Conservation (phyloP, 768 basidiomycete genomes). For the Leccinum truebloodii region DNA sequence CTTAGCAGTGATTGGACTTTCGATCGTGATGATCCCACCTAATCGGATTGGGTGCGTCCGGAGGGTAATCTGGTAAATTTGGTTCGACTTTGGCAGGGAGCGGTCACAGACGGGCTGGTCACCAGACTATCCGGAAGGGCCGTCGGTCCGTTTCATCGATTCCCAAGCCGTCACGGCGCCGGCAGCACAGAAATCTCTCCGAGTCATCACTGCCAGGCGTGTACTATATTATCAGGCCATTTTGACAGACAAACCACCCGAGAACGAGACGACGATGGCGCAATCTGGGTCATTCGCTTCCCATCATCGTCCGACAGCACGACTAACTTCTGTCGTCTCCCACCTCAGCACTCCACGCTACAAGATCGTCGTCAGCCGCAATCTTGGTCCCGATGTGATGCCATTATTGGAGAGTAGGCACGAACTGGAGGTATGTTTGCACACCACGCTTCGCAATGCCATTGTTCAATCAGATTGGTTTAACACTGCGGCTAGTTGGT, state of each 20-base stretch:
- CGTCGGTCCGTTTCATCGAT: constrained; percentile 4
- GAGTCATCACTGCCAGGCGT: background rate
- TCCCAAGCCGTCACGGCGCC: background rate
- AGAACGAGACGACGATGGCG: constrained; percentile 19
- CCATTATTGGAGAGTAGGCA: constrained; percentile 47
- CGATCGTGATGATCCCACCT: too few relatives aligned
- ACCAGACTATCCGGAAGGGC: background rate
- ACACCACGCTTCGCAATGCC: background rate
- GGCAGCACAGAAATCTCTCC: background rate
- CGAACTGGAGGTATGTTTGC: constrained; percentile 52
- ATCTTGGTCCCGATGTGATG: constrained; percentile 67
- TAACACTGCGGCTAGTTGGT: constrained; percentile 39
- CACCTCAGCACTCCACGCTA: constrained; percentile 26
- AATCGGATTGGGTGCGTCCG: too few relatives aligned
- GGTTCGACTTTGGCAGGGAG: too few relatives aligned
- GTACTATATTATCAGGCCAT: background rate
- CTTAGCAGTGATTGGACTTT: background rate
- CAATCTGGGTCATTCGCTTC: constrained; percentile 29
- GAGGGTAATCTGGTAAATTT: too few relatives aligned
- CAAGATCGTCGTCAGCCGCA: constrained; percentile 58
- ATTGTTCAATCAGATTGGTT: background rate
- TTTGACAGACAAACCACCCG: background rate
- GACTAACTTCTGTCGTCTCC: constrained; percentile 29
- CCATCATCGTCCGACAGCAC: constrained; percentile 7
- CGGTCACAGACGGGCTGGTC: too few relatives aligned